Conservation (phyloP, 1,284 basidiomycete genomes). For the Ceratobasidium sp. region DNA sequence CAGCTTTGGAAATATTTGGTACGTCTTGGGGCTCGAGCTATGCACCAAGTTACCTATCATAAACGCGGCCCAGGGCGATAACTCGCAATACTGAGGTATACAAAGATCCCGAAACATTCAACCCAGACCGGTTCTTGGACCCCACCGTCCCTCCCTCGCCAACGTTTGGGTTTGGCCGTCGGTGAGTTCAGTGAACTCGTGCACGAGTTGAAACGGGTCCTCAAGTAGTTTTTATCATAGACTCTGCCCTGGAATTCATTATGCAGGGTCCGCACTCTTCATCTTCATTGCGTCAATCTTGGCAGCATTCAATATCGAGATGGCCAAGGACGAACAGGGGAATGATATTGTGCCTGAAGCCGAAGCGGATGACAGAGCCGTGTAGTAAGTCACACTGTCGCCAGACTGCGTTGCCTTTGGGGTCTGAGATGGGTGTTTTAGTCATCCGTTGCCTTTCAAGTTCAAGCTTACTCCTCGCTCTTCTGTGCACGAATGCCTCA, state of each 20-base stretch:
- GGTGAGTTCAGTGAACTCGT: slow-evolving; percentile 50
- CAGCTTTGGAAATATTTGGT: slow-evolving; percentile 22
- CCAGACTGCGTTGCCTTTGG: too few relatives aligned
- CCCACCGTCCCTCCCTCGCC: slow-evolving; percentile 56
- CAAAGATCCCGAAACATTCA: slow-evolving; percentile 50
- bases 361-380: background rate
- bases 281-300: slow-evolving; percentile 56
- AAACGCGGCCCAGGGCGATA: slow-evolving; percentile 47
- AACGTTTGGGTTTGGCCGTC: slow-evolving; percentile 61
- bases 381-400: background rate
- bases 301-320: slow-evolving; percentile 54
- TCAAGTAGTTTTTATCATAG: slow-evolving; percentile 36
- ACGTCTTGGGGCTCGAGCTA: background rate
- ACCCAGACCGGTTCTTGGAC: slow-evolving; percentile 51
- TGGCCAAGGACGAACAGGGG: slow-evolving; percentile 54
- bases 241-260: slow-evolving; percentile 55
- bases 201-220: too few relatives aligned
- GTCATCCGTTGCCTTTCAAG: slow-evolving; percentile 14
- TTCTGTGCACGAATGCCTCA: background rate
- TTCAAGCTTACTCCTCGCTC: slow-evolving; percentile 10
- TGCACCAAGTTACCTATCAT: background rate
- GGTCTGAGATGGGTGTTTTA: background rate
- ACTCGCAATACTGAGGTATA: slow-evolving; percentile 49
- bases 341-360: slow-evolving; percentile 48
- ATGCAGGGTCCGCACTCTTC: slow-evolving; percentile 57